These are phyloP conservation scores for Hemileccinum impolitum DNA, from an alignment of 768 basidiomycete genomes.

Conservation along the genomic window DNA sequence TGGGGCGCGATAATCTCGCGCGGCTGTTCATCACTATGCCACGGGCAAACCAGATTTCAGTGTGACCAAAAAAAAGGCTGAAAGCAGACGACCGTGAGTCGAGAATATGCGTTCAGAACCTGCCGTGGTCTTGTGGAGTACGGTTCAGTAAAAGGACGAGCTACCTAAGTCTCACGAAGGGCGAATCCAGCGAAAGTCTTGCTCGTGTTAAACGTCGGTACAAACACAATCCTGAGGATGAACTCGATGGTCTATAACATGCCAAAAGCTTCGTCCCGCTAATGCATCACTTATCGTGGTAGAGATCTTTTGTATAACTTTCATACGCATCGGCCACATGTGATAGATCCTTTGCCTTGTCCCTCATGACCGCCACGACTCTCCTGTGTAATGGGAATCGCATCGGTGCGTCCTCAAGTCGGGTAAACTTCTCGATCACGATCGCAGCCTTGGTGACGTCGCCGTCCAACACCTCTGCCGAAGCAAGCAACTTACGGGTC, in stretches of 20 bases:
- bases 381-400: conserved; percentile 13
- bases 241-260: neutral
- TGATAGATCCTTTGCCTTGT: conserved; percentile 13
- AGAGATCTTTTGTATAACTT: conserved; percentile 18
- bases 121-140: too few species aligned
- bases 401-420: conserved; percentile 14
- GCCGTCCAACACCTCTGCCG: conserved; percentile 5
- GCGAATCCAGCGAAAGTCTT: too few species aligned
- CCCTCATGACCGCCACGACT: conserved; percentile 6
- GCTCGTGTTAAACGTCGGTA: too few species aligned
- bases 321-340: conserved; percentile 11
- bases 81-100: too few species aligned
- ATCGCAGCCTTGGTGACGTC: conserved; percentile 11
- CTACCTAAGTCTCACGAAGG: too few species aligned
- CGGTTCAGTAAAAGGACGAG: too few species aligned
- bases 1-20: too few species aligned
- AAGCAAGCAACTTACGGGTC: neutral
- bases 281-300: neutral
- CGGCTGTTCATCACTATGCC: too few species aligned
- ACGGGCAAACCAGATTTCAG: too few species aligned
- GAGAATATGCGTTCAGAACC: too few species aligned
- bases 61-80: too few species aligned
- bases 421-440: conserved; percentile 14
- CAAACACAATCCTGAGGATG: too few species aligned
- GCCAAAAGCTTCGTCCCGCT: neutral